A percentile compares a stretch with the other conserved stretches of the same genome.
Conservation (phyloP, 169 alveolate genomes). For the Plasmodium cynomolgi region DNA sequence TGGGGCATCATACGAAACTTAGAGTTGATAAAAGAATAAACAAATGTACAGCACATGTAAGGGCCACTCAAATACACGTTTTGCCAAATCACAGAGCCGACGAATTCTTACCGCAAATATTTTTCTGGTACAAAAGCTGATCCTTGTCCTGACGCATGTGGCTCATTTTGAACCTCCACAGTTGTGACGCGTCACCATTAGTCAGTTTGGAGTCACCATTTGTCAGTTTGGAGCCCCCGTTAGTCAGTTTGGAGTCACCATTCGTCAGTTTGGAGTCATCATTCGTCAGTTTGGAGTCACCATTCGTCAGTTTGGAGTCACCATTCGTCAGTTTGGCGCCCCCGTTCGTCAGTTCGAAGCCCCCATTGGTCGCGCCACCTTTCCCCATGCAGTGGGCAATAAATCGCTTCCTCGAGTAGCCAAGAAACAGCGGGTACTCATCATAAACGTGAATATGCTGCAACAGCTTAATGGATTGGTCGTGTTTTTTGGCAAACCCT, state of each 20-base stretch:
- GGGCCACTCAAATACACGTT: neutral
- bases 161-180: slow-evolving; percentile 15
- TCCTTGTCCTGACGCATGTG: slow-evolving; percentile 52
- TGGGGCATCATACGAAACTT: neutral
- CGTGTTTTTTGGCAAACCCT: slow-evolving; percentile 72
- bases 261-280: too few relatives aligned
- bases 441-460: slow-evolving; percentile 65
- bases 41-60: neutral
- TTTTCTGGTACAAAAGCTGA: slow-evolving; percentile 41
- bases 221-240: neutral
- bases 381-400: slow-evolving; percentile 39
- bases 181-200: neutral
- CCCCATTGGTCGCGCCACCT: neutral
- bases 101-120: slow-evolving; percentile 31
- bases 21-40: neutral
- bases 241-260: too few relatives aligned
- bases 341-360: neutral
- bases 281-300: neutral
- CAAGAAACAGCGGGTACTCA: slow-evolving; percentile 69
- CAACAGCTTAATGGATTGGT: slow-evolving; percentile 48
- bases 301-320: neutral
- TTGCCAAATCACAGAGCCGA: neutral
- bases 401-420: slow-evolving; percentile 72
- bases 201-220: neutral
- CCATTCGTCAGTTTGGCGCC: neutral